These are phyloP conservation scores for Boletus sensibilis DNA, from an alignment of 768 basidiomycete species.

Conservation along the genomic window DNA sequence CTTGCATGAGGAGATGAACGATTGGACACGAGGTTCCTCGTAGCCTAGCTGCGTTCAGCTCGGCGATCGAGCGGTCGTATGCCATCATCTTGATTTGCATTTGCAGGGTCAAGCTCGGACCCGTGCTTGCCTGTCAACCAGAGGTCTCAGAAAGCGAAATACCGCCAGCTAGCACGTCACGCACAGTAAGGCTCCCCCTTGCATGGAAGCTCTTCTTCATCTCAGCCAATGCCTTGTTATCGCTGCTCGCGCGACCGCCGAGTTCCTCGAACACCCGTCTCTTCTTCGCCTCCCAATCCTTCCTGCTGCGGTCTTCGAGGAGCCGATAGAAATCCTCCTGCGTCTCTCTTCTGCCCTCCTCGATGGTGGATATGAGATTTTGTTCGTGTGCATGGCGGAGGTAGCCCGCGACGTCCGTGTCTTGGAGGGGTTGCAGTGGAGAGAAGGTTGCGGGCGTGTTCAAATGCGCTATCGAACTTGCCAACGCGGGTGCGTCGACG, in stretches of 20 bases:
- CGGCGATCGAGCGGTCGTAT: slow-evolving; percentile 80
- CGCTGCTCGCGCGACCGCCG: slow-evolving; percentile 61
- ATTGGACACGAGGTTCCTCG: slow-evolving; percentile 75
- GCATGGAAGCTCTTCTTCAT: slow-evolving; percentile 62
- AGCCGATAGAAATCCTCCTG: slow-evolving; percentile 83
- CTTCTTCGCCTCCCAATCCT: slow-evolving; percentile 91
- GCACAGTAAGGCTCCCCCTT: slow-evolving; percentile 53
- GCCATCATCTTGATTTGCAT: slow-evolving; percentile 97
- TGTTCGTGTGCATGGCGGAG: slow-evolving; percentile 94
- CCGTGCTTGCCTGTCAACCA: slow-evolving; percentile 38
- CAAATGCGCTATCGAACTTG: slow-evolving; percentile 77
- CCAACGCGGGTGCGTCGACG: slow-evolving; percentile 88
- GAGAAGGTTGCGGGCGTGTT: slow-evolving; percentile 82
- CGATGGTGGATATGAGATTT: slow-evolving; percentile 90
- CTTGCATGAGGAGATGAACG: slow-evolving; percentile 68
- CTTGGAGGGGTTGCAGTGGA: slow-evolving; percentile 88
- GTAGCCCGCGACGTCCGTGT: slow-evolving; percentile 92
- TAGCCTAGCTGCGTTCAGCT: slow-evolving; percentile 72
- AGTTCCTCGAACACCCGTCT: slow-evolving; percentile 87
- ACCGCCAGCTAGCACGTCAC: slow-evolving; percentile 18
- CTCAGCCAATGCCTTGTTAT: slow-evolving; percentile 54
- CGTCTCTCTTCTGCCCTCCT: slow-evolving; percentile 82
- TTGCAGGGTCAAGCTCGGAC: slow-evolving; percentile 63
- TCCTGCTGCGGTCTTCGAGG: slow-evolving; percentile 68
- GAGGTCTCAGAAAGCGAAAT: slow-evolving; percentile 6